These are phyloP conservation scores for Graphilbum sp. DNA, from an alignment of 2,329 filamentous ascomycete genomes.

Conservation along the genomic window DNA sequence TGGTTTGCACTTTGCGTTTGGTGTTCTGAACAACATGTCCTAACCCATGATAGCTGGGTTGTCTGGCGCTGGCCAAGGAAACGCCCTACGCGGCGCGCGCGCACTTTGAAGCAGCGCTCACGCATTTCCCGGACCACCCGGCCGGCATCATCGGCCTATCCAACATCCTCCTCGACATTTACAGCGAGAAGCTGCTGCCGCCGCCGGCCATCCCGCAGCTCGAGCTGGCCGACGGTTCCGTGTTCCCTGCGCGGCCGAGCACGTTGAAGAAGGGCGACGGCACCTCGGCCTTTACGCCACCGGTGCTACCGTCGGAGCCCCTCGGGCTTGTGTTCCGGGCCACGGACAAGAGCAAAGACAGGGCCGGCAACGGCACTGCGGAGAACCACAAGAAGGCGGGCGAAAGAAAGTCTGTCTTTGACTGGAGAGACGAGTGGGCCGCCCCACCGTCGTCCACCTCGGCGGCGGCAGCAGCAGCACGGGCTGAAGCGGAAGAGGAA, in stretches of 20 bases:
- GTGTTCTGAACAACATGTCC: too few relatives aligned
- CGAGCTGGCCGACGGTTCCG: conserved; percentile 15
- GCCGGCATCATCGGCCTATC: conserved; percentile 68
- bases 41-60: conserved; percentile 38
- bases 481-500: background rate
- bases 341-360: background rate
- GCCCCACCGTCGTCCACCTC: background rate
- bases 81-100: conserved; percentile 52
- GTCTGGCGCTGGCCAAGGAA: conserved; percentile 45
- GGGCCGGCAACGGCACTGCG: background rate
- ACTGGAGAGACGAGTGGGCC: background rate
- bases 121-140: conserved; percentile 64
- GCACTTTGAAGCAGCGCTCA: conserved; percentile 69
- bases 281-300: background rate
- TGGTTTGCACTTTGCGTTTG: too few relatives aligned
- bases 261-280: conserved; percentile 4
- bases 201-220: conserved; percentile 34
- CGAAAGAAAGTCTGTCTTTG: background rate
- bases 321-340: conserved; percentile 24
- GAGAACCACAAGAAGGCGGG: background rate
- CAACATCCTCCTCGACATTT: conserved; percentile 74
- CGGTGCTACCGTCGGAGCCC: conserved; percentile 24
- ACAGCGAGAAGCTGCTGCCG: conserved; percentile 50
- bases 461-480: background rate
- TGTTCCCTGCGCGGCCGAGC: conserved; percentile 9